Conservation (phyloP, 768 basidiomycete genomes). For the Tulasnella sp. region DNA sequence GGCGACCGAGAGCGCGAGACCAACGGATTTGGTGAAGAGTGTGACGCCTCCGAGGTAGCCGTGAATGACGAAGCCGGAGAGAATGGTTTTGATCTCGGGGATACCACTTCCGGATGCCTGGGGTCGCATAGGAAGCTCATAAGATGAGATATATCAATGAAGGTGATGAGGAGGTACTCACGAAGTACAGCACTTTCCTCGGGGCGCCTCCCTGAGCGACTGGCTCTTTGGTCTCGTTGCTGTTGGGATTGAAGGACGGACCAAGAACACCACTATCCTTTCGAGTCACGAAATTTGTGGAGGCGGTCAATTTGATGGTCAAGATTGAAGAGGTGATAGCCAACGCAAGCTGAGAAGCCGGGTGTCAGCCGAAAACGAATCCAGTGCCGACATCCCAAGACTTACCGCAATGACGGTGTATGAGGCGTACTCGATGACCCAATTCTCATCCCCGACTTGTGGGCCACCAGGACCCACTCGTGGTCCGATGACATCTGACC, state of each 20-base stretch:
- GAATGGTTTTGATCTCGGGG: slow-evolving; percentile 92
- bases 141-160: neutral
- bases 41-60: slow-evolving; percentile 92
- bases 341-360: slow-evolving; percentile 55
- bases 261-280: slow-evolving; percentile 77
- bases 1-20: slow-evolving; percentile 84
- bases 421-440: slow-evolving; percentile 57
- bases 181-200: slow-evolving; percentile 79
- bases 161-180: slow-evolving; percentile 41
- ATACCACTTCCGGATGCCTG: slow-evolving; percentile 95
- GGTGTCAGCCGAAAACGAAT: neutral
- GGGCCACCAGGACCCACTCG: slow-evolving; percentile 37
- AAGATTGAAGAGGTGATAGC: slow-evolving; percentile 71
- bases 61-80: slow-evolving; percentile 96
- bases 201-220: slow-evolving; percentile 28
- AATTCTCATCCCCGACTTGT: slow-evolving; percentile 40
- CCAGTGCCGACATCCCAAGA: slow-evolving; percentile 24
- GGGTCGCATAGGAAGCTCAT: slow-evolving; percentile 30
- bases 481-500: slow-evolving; percentile 58
- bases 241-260: slow-evolving; percentile 7
- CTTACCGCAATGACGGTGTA: slow-evolving; percentile 79
- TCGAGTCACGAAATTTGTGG: slow-evolving; percentile 79
- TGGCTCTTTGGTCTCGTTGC: slow-evolving; percentile 8
- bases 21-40: slow-evolving; percentile 84
- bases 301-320: slow-evolving; percentile 83